Percentiles rank a stretch among this genome's conserved stretches.
These are phyloP conservation scores for Trametes versicolor DNA, from an alignment of 1,284 basidiomycete genomes.

Conservation along the genomic window DNA sequence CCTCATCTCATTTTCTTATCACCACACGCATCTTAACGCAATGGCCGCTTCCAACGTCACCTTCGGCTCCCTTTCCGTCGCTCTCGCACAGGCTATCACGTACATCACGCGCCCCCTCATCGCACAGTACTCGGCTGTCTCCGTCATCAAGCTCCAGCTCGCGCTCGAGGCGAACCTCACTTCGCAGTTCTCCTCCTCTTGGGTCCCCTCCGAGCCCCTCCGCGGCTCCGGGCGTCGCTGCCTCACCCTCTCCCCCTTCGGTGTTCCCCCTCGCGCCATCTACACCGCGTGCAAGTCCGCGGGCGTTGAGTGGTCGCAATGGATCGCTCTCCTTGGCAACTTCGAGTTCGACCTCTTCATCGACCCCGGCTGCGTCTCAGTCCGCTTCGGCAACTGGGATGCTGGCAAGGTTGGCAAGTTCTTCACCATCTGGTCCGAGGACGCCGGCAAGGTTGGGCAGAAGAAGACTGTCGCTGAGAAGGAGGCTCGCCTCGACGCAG, in stretches of 20 bases:
- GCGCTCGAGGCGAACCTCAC: conserved; percentile 76
- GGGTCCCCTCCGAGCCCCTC: conserved; percentile 69
- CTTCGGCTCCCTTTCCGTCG: conserved; percentile 64
- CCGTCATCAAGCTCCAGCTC: conserved; percentile 72
- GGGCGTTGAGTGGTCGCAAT: conserved; percentile 79
- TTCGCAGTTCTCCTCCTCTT: conserved; percentile 69
- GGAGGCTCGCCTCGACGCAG: conserved; percentile 50
- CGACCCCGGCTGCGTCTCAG: conserved; percentile 77
- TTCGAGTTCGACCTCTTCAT: conserved; percentile 80
- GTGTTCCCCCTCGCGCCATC: conserved; percentile 73
- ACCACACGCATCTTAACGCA: conserved; percentile 35
- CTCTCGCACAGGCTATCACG: conserved; percentile 75
- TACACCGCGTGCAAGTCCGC: conserved; percentile 73
- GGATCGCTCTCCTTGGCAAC: conserved; percentile 73
- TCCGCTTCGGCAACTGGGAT: conserved; percentile 60
- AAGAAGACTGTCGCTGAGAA: conserved; percentile 30
- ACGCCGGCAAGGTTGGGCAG: conserved; percentile 33
- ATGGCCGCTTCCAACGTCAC: conserved; percentile 55
- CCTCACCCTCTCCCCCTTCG: conserved; percentile 74
- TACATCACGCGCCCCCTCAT: conserved; percentile 75
- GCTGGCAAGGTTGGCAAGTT: conserved; percentile 51
- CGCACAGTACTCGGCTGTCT: conserved; percentile 60
- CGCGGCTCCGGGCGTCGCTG: conserved; percentile 76
- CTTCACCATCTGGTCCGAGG: conserved; percentile 73
- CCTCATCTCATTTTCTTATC: conserved; percentile 33